Percentiles rank a stretch among this genome's conserved stretches.
phyloP scores from a whole-genome alignment of 257 asterid species.

The Primulina huaijiensis region DNA sequence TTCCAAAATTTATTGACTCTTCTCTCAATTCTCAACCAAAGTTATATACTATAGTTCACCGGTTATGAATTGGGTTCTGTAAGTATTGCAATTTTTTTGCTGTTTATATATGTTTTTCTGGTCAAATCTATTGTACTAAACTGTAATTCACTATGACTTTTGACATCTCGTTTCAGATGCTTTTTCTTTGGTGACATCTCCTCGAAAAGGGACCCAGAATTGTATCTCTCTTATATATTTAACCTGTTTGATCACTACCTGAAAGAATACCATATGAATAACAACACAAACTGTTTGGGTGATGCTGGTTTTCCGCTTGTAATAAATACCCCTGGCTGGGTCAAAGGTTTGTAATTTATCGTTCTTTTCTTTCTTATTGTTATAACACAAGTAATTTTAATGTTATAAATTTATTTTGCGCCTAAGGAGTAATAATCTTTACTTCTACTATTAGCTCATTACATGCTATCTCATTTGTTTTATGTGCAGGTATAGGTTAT shows the following conservation, averaged over 20 bases:
- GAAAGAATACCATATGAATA: constrained; percentile 32
- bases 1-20: too few relatives aligned
- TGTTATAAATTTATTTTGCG: not conserved
- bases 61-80: too few relatives aligned
- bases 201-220: constrained; percentile 76
- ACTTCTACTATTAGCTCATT: constrained; percentile 1
- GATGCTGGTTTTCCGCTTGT: constrained; percentile 62
- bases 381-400: constrained; percentile 11
- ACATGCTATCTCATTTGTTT: constrained; percentile 21
- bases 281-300: constrained; percentile 30
- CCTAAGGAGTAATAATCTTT: not conserved
- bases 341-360: constrained; percentile 57
- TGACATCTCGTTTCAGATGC: constrained; percentile 56
- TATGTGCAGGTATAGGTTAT: constrained; percentile 73
- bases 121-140: constrained; percentile 17
- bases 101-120: not conserved
- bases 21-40: too few relatives aligned
- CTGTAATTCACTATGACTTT: constrained; percentile 8
- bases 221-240: constrained; percentile 55
- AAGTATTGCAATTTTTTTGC: not conserved
- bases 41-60: too few relatives aligned
- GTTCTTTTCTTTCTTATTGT: constrained; percentile 20
- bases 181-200: constrained; percentile 90
- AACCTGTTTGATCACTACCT: constrained; percentile 66
- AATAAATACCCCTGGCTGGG: constrained; percentile 97